Base-by-base conservation (phyloP, 352 stramenopile species). In the Globisporangium canariense region DNA sequence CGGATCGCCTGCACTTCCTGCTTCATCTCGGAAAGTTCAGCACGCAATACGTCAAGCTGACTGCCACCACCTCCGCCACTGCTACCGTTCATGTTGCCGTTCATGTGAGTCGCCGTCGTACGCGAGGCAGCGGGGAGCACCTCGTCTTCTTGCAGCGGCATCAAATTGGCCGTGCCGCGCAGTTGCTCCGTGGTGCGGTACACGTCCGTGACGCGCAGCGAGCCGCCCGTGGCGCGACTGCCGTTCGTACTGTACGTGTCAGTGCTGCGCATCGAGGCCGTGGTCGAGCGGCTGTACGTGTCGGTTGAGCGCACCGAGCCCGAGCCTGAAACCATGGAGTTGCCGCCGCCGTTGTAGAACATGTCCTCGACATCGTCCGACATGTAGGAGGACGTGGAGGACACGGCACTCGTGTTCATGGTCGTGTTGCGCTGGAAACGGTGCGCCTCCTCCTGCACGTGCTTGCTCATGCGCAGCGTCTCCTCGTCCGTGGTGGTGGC, bases 351-450 rank as follows among this genome's bases (percentile, higher is more conserved):
- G 64, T 70, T 70, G 59, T 89, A 90, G 52, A 88, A 89, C 47
- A 85, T 73, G 28, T 89, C 83, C 30, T 92, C 83, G 20, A 88
- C 81, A 66, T 92, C 81, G 61, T 92, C 83, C 43, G 83, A 71
- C 32, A 88, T 74, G 63, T 69, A 77, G 47, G 47, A 60, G 28
- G 63, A 64, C 14, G 38, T 64, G 46, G 63, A 64, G 28, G 63
- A 68, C 47, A 47, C 57, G 28, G 75, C 60, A 0, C 69, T 76
- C 41, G 69, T 69, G 32, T 66, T 60, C 25, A 78, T 60, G 11
- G 69, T 68, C 46, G 65, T 77, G 60, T 73, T 75, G 58, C 77
- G 76, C 56, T 72, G 61, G 45, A 72, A 70, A 10, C 74, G 67
- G 14, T 68, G 64, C 25, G 67, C 64, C 22, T 83, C 74, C 38